Evolutionary conservation across 306 rosid genomes (phyloP).

Genomic region (Cicer yamashitae): DNA sequence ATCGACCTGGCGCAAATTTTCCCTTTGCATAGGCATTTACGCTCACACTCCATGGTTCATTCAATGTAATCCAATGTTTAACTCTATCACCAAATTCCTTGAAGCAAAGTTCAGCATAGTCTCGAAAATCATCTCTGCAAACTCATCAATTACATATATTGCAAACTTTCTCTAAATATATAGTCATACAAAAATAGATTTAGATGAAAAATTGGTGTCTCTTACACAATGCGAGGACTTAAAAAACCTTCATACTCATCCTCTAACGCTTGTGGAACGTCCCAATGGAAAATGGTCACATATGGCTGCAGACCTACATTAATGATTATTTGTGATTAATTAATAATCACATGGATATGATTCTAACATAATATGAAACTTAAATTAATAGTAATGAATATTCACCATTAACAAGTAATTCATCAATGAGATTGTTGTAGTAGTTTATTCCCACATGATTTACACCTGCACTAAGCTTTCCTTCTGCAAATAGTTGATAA

Average conservation of each 20-base stretch:
- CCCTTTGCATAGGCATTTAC: constrained; percentile 54
- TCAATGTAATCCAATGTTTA: constrained; percentile 67
- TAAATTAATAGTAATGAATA: not conserved
- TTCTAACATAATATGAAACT: not conserved
- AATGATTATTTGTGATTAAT: no score
- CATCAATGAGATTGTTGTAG: constrained; percentile 66
- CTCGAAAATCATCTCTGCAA: constrained; percentile 42
- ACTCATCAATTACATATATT: no score
- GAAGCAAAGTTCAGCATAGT: constrained; percentile 46
- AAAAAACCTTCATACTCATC: constrained; percentile 66
- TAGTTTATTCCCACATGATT: constrained; percentile 60
- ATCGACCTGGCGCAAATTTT: constrained; percentile 42
- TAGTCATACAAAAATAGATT: no score
- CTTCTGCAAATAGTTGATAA: constrained; percentile 44
- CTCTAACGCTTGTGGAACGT: constrained; percentile 63
- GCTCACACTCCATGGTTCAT: constrained; percentile 55
- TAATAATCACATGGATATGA: no score
- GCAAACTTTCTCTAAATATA: no score
- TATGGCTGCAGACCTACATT: constrained; percentile 52
- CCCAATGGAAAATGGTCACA: constrained; percentile 71
- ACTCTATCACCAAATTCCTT: constrained; percentile 64
- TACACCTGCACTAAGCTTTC: constrained; percentile 65
- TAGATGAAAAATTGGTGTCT: not conserved
- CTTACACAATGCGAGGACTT: constrained; percentile 48
- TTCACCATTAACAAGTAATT: constrained; percentile 50